Evolutionary conservation across 164 flowering plant genomes (phyloP).

Genomic region (Nymphaea thermarum): DNA sequence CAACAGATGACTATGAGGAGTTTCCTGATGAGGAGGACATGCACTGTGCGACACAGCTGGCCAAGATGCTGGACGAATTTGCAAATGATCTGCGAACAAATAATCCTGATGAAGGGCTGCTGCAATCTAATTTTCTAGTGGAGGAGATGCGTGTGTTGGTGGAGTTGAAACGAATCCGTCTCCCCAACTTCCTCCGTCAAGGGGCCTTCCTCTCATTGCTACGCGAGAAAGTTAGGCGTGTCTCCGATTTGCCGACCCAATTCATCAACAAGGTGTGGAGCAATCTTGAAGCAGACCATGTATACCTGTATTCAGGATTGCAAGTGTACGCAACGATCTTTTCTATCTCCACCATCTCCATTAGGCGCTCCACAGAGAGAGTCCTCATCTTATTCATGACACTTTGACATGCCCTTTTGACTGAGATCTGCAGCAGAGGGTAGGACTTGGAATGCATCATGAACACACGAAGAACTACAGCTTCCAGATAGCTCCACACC

Average conservation of each 20-base stretch:
- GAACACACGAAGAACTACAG: slow-evolving; percentile 12
- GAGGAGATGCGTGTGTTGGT: slow-evolving; percentile 17
- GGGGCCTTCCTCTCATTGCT: slow-evolving; percentile 11
- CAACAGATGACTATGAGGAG: slow-evolving; percentile 30
- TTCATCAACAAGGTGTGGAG: slow-evolving; percentile 12
- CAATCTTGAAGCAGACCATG: slow-evolving; percentile 12
- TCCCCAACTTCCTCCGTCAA: slow-evolving; percentile 28
- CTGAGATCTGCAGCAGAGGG: slow-evolving; percentile 12
- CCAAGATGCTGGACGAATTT: slow-evolving; percentile 19
- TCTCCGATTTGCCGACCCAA: slow-evolving; percentile 4
- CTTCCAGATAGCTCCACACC: slow-evolving; percentile 12
- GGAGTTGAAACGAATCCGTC: slow-evolving; percentile 22
- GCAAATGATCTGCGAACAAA: slow-evolving; percentile 8
- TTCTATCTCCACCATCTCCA: slow-evolving; percentile 31
- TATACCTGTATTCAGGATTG: slow-evolving; percentile 20
- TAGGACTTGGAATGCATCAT: slow-evolving; percentile 13
- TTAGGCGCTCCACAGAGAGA: slow-evolving; percentile 6
- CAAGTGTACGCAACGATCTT: slow-evolving; percentile 24
- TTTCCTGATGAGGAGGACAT: slow-evolving; percentile 16
- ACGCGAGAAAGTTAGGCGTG: slow-evolving; percentile 9
- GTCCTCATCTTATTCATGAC: slow-evolving; percentile 13
- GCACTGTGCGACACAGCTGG: slow-evolving; percentile 18
- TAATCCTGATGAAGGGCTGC: not conserved
- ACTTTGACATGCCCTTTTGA: slow-evolving; percentile 10
- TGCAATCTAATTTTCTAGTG: slow-evolving; percentile 10